Conservation (phyloP, 2,329 filamentous ascomycete species). For the Ophiostoma sp. region DNA sequence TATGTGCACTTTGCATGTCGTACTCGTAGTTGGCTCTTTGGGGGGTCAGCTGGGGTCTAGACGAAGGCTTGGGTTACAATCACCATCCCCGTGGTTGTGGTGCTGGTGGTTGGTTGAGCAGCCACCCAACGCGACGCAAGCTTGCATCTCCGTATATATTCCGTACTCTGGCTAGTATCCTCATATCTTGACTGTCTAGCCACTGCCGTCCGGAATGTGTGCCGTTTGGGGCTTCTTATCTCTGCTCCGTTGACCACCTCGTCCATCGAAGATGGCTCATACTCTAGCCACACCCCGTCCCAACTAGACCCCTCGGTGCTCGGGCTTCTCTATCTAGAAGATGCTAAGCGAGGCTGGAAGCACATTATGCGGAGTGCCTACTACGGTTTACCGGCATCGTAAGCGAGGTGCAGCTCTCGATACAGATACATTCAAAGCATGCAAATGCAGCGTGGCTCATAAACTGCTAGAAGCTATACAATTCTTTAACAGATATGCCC, state of each 20-base stretch:
- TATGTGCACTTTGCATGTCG: not conserved
- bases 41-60: slow-evolving; percentile 8
- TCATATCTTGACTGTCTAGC: not conserved
- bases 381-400: no score
- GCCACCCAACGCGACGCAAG: not conserved
- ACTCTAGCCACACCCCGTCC: not conserved
- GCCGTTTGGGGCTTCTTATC: not conserved
- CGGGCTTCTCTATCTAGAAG: not conserved
- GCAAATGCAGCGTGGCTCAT: not conserved
- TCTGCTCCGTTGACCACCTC: not conserved
- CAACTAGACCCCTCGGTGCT: not conserved
- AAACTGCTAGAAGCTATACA: not conserved
- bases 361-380: not conserved
- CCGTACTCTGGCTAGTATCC: not conserved
- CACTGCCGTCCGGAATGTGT: not conserved
- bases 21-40: not conserved
- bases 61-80: slow-evolving; percentile 1
- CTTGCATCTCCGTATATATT: slow-evolving; percentile 6
- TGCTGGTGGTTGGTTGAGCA: not conserved
- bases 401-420: not conserved
- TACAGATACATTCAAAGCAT: not conserved
- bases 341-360: not conserved
- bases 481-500: not conserved
- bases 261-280: not conserved
- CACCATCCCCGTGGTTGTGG: slow-evolving; percentile 3